Evolutionary conservation across 345 rosid genomes (phyloP).

Genomic region (Triadica sebifera): DNA sequence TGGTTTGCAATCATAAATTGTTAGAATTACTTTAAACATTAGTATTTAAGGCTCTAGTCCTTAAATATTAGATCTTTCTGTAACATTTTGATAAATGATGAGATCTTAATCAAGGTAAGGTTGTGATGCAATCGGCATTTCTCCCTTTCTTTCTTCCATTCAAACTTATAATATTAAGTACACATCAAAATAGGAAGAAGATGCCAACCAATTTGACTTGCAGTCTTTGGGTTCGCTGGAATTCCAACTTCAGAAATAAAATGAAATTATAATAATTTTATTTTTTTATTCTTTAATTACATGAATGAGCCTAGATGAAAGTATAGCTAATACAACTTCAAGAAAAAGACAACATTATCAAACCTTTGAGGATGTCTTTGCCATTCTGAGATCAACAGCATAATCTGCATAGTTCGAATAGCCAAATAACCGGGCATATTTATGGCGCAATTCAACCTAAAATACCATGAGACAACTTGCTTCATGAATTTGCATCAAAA

Average conservation of each 20-base stretch:
- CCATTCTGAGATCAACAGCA: conserved; percentile 78
- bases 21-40: background rate
- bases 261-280: background rate
- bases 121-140: background rate
- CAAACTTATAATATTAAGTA: background rate
- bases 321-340: conserved; percentile 3
- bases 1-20: background rate
- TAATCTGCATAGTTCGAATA: conserved; percentile 83
- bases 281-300: background rate
- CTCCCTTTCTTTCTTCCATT: background rate
- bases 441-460: conserved; percentile 86
- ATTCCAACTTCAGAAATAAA: background rate
- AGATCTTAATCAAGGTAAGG: conserved; percentile 1
- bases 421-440: conserved; percentile 76
- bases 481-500: conserved; percentile 1
- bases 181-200: too few relatives aligned
- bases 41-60: background rate
- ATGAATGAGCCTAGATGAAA: conserved; percentile 6
- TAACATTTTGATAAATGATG: background rate
- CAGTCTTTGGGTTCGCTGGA: background rate
- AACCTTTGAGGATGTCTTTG: conserved; percentile 84
- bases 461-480: conserved; percentile 17
- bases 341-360: conserved; percentile 19
- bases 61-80: background rate
- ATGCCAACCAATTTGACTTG: too few relatives aligned